Evolutionary conservation across 192 early-diverging fungal species (phyloP).

Genomic region (Chytriomyces hyalinus): DNA sequence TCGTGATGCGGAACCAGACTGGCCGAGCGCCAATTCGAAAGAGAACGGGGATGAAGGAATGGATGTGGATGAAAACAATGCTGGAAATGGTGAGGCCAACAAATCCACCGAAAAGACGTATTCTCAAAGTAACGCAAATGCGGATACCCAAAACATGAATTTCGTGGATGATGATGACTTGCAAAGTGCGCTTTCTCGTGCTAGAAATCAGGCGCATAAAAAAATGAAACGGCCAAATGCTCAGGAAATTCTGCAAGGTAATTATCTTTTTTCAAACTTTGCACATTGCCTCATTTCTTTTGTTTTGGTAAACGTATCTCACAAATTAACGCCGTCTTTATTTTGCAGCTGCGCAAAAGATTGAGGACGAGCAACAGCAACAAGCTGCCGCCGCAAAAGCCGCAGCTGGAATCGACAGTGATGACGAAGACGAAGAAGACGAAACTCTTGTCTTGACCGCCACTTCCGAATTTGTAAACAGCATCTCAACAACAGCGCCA

Average conservation of each 20-base stretch:
- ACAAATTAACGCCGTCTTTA: background rate
- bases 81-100: background rate
- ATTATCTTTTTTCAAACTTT: conserved; percentile 27
- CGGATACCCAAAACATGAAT: conserved; percentile 61
- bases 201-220: conserved; percentile 67
- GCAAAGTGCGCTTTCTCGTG: conserved; percentile 78
- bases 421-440: conserved; percentile 53
- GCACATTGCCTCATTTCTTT: conserved; percentile 23
- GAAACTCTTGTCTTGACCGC: conserved; percentile 75
- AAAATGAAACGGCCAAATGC: conserved; percentile 50
- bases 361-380: conserved; percentile 30
- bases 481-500: conserved; percentile 50
- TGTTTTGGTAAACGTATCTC: background rate
- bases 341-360: conserved; percentile 33
- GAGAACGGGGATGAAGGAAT: conserved; percentile 32
- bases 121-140: conserved; percentile 39
- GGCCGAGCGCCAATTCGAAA: conserved; percentile 6
- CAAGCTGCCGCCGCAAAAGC: conserved; percentile 5
- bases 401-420: background rate
- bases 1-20: conserved; percentile 27
- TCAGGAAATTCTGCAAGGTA: conserved; percentile 69
- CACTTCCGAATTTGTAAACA: conserved; percentile 87
- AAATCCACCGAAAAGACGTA: background rate
- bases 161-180: conserved; percentile 96
- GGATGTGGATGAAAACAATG: conserved; percentile 40